Conservation (phyloP, 768 basidiomycete genomes). For the Baorangia bicolor region DNA sequence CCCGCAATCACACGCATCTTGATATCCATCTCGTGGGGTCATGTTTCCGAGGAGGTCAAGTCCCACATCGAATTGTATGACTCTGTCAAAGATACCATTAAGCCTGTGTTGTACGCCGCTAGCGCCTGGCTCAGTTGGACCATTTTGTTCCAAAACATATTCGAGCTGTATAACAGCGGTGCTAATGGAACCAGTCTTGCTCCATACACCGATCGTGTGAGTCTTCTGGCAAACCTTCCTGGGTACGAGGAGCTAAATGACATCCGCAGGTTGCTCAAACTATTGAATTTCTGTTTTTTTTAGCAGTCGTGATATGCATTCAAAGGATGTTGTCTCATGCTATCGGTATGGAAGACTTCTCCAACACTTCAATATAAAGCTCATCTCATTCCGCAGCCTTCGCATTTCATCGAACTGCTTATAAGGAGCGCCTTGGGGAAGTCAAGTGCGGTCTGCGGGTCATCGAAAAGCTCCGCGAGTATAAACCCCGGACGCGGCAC, state of each 20-base stretch:
- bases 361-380: neutral
- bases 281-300: slow-evolving; percentile 74
- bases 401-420: slow-evolving; percentile 76
- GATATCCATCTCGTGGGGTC: slow-evolving; percentile 68
- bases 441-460: slow-evolving; percentile 53
- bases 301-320: slow-evolving; percentile 58
- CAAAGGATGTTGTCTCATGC: slow-evolving; percentile 72
- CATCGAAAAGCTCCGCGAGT: slow-evolving; percentile 66
- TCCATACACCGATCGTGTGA: slow-evolving; percentile 57
- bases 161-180: slow-evolving; percentile 46
- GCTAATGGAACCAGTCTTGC: slow-evolving; percentile 48
- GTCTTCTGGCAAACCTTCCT: slow-evolving; percentile 10
- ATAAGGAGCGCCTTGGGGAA: slow-evolving; percentile 64
- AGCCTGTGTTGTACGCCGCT: slow-evolving; percentile 71
- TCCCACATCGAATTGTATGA: slow-evolving; percentile 66
- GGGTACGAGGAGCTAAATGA: neutral
- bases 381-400: slow-evolving; percentile 44
- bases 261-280: slow-evolving; percentile 52
- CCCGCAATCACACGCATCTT: slow-evolving; percentile 53
- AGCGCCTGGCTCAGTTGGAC: slow-evolving; percentile 73
- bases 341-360: slow-evolving; percentile 39
- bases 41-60: slow-evolving; percentile 69
- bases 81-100: slow-evolving; percentile 65
- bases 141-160: slow-evolving; percentile 71
- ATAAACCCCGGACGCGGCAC: slow-evolving; percentile 48